Evolutionary conservation across 1,284 basidiomycete genomes (phyloP), one percentile per base, ranked within the genome.

Genomic region (Phellinidium pouzarii): DNA sequence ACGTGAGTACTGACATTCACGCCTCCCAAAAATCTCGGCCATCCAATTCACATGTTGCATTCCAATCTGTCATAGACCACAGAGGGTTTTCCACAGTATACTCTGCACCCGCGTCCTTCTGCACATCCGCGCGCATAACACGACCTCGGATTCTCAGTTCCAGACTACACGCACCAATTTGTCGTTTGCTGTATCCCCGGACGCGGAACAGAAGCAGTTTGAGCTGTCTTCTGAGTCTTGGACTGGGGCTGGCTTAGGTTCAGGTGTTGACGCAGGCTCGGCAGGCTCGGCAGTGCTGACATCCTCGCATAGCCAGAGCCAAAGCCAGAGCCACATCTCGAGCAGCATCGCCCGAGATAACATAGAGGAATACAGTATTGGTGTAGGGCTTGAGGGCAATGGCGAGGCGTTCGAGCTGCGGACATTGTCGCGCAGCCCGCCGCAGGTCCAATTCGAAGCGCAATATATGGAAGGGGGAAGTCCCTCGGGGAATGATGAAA

Each of bases 41-140:
- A 23, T 17, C 1, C 44, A 34, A 2, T 4, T 29, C 26, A 31
- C n/a, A 7, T 25, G 22, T 19, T 4, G 5, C 36, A n/a, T 29
- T 20, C 42, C 12, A 12, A 29, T 19, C 23, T 26, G 17, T 44
- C 6, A 5, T 36, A 74, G 71, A 8, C 71, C 70, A 4, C 72
- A 73, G 55, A 68, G 71, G 36, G 69, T 72, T 14, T 53, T 75
- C 19, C 72, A 74, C 60, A 72, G 71, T 7, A 62, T 74, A 20
- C 62, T 73, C 41, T 70, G 69, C 60, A 70, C 66, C 34, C 66
- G 72, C 25, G 69, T 74, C 12, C 64, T 75, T 11, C 59, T 73
- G 41, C 64, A 69, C 36, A 71, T 75, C 41, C 61, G 69, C 2
- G 59, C 65, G 19, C 48, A 51, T 26, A 26, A 44, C 11, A 22